Evolutionary conservation across 306 rosid species (phyloP).

Genomic region (Malus asiatica): DNA sequence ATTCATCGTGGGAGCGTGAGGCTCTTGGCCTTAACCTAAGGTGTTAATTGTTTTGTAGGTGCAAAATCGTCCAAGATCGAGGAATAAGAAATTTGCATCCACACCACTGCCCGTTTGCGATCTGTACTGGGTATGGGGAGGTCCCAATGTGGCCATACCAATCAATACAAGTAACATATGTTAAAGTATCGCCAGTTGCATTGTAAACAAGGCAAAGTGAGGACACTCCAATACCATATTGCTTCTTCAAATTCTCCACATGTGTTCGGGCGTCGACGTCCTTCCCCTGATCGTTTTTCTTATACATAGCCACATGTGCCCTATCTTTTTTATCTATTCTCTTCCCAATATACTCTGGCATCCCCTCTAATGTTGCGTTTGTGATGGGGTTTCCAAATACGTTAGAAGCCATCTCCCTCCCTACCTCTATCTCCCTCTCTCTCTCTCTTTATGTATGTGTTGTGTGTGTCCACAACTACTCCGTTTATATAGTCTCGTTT

Average conservation of each 20-base stretch:
- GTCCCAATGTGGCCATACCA: slow-evolving; percentile 1
- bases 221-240: not conserved
- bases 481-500: too few relatives aligned
- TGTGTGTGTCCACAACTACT: too few relatives aligned
- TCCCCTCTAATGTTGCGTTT: not conserved
- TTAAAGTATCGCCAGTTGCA: not conserved
- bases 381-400: not conserved
- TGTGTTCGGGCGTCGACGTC: not conserved
- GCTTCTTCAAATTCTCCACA: not conserved
- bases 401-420: not conserved
- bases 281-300: not conserved
- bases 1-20: too few relatives aligned
- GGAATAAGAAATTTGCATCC: too few relatives aligned
- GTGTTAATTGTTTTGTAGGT: too few relatives aligned
- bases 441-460: too few relatives aligned
- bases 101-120: slow-evolving; percentile 11
- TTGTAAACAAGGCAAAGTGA: not conserved
- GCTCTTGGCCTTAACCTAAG: too few relatives aligned
- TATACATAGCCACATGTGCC: not conserved
- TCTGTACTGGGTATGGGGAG: not conserved
- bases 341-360: not conserved
- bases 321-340: not conserved
- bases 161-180: not conserved
- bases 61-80: too few relatives aligned
- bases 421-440: not conserved